Evolutionary conservation across 176 grass and related monocot genomes (phyloP).

Genomic region (Eragrostis curvula): DNA sequence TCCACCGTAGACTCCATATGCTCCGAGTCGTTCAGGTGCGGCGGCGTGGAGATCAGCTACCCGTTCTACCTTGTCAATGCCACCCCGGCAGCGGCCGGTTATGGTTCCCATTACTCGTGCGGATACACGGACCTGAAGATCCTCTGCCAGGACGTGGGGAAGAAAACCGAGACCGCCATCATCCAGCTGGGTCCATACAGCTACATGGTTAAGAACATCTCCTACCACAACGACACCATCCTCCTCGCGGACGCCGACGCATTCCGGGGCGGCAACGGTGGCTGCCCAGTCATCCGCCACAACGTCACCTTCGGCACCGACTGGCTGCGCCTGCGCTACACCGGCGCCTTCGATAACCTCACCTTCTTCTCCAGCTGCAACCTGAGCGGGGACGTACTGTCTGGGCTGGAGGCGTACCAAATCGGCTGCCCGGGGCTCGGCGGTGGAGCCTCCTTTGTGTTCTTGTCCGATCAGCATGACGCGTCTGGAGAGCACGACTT

Average conservation of each 20-base stretch:
- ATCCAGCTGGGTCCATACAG: background rate
- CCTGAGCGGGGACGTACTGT: rapidly evolving
- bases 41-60: background rate
- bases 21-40: background rate
- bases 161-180: rapidly evolving
- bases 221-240: background rate
- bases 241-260: background rate
- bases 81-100: rapidly evolving
- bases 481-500: rapidly evolving
- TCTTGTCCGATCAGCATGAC: rapidly evolving
- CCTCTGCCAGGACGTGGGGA: background rate
- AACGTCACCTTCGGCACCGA: background rate
- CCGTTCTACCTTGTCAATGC: slow-evolving; percentile 1
- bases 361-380: slow-evolving; percentile 42
- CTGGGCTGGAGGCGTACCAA: rapidly evolving
- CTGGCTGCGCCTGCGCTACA: slow-evolving; percentile 6
- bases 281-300: background rate
- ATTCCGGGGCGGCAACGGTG: rapidly evolving
- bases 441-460: background rate
- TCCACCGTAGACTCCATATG: background rate
- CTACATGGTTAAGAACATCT: slow-evolving; percentile 17
- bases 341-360: background rate
- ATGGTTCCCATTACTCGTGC: slow-evolving; percentile 11
- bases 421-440: background rate
- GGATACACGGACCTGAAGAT: slow-evolving; percentile 49